Evolutionary conservation across 2,329 filamentous ascomycete species (phyloP), one percentile per base, ranked within the genome.

Genomic region (Botrytis galanthina): DNA sequence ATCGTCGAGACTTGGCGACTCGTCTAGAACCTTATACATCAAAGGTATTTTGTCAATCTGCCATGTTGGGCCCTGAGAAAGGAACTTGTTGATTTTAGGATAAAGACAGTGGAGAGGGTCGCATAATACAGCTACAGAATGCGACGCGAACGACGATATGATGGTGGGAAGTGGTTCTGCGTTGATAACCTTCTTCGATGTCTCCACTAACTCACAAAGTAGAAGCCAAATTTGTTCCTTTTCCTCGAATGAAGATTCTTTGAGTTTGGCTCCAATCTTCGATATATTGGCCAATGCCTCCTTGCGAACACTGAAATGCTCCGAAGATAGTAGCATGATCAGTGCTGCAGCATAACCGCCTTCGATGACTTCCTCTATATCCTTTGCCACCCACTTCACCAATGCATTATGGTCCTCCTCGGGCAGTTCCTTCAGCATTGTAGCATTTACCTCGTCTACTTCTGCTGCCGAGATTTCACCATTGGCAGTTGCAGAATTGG

Each of bases 101-200:
- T 97, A 98, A 54, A 98, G 87, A 74, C 89, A 89, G 80, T 97
- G 93, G 26, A 94, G 86, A 0, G 95, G 95, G 75, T 93, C 91
- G 35, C 86, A 87, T 63, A 97, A 83, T 26, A 97, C 89, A 1
- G 87, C 84, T 12, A 97, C 85, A 1, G 91, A 89, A 76, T 90
- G 89, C 64, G 88, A 86, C 12, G 93, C 91, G 78, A 97, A 96
- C 18, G 92, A 88, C n/a, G 90, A 88, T 9, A 93, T 89, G 20
- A 93, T 86, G 74, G 91, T 93, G 0, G 94, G 91, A 5, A 97
- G 84, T 1, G 91, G 87, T 4, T 83, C 83, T 12, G 84, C 82
- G 61, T 88, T 84, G 64, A 91, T 86, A 51, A 84, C 80, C 12
- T 84, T 80, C 72, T 86, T 87, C 20, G 89, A 88, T 0, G 95